Conservation (phyloP, 108 stramenopile species). For the Thalassiosira profunda region DNA sequence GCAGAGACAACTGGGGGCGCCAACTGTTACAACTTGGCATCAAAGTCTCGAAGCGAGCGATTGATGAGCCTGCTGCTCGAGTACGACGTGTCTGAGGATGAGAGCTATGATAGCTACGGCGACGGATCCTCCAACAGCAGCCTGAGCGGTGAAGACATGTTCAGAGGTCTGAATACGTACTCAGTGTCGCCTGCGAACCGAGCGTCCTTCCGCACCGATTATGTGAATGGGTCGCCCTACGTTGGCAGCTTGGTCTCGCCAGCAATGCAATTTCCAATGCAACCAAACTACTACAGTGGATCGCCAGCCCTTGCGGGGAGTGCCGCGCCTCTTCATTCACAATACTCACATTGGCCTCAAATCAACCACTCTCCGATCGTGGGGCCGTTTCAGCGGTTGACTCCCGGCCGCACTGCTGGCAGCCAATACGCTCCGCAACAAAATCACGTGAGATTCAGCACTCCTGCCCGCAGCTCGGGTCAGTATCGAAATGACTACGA, state of each 20-base stretch:
- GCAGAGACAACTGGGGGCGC: constrained; percentile 22
- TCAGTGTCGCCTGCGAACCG: constrained; percentile 7
- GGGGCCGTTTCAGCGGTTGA: no score
- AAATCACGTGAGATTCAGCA: neutral
- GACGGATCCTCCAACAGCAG: constrained; percentile 7
- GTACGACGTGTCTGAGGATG: constrained; percentile 8
- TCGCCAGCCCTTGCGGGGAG: no score
- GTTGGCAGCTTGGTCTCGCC: no score
- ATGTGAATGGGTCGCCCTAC: no score
- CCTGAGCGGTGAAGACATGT: constrained; percentile 5
- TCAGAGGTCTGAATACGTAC: constrained; percentile 25
- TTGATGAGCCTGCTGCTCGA: constrained; percentile 26
- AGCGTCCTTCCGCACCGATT: no score
- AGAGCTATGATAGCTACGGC: neutral
- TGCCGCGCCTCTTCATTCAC: no score
- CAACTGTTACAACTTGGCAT: constrained; percentile 19
- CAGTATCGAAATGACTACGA: neutral
- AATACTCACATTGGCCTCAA: no score
- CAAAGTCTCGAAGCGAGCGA: constrained; percentile 13
- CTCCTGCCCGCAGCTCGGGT: neutral
- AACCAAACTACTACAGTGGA: no score
- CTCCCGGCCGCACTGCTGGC: no score
- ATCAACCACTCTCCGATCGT: no score
- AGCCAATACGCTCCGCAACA: no score
- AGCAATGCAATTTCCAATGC: no score